Percentiles rank a stretch among this genome's conserved stretches.
phyloP scores from a whole-genome alignment of 2,329 filamentous ascomycete species.

The Penicillium sp. region DNA sequence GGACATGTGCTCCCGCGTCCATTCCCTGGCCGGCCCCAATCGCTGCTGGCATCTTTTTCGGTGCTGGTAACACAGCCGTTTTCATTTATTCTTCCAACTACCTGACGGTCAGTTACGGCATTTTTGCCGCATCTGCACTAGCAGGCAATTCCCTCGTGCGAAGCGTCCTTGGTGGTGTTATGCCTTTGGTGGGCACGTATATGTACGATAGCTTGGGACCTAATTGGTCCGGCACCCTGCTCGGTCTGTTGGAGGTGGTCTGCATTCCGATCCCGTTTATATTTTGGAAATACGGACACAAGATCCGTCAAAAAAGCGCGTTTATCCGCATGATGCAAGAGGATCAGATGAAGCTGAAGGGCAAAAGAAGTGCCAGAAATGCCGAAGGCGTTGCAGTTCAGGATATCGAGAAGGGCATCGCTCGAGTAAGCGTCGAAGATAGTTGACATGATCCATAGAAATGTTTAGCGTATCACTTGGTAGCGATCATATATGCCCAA shows the following conservation, averaged over 20 bases:
- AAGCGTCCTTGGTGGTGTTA: constrained; percentile 67
- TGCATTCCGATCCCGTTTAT: constrained; percentile 77
- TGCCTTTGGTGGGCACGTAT: constrained; percentile 69
- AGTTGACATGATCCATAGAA: not conserved
- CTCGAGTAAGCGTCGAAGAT: not conserved
- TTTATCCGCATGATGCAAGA: constrained; percentile 57
- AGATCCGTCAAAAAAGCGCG: constrained; percentile 53
- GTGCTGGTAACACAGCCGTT: constrained; percentile 68
- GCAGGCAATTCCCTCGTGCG: constrained; percentile 75
- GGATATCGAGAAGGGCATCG: constrained; percentile 9
- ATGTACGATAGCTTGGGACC: constrained; percentile 69
- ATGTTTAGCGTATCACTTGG: not conserved
- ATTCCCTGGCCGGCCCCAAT: constrained; percentile 83
- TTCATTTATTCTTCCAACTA: constrained; percentile 85
- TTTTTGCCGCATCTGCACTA: constrained; percentile 76
- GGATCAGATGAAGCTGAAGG: constrained; percentile 46
- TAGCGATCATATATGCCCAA: too few relatives aligned
- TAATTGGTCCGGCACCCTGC: constrained; percentile 73
- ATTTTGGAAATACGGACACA: constrained; percentile 63
- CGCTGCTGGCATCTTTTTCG: constrained; percentile 74
- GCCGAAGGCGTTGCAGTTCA: constrained; percentile 10
- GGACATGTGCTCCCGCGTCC: constrained; percentile 72
- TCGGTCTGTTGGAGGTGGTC: constrained; percentile 67
- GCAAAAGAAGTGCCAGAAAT: constrained; percentile 29
- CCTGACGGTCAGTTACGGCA: constrained; percentile 71